Evolutionary conservation across 345 rosid genomes (phyloP), one percentile per base, ranked within the genome.

Genomic region (Euphorbia peplus): DNA sequence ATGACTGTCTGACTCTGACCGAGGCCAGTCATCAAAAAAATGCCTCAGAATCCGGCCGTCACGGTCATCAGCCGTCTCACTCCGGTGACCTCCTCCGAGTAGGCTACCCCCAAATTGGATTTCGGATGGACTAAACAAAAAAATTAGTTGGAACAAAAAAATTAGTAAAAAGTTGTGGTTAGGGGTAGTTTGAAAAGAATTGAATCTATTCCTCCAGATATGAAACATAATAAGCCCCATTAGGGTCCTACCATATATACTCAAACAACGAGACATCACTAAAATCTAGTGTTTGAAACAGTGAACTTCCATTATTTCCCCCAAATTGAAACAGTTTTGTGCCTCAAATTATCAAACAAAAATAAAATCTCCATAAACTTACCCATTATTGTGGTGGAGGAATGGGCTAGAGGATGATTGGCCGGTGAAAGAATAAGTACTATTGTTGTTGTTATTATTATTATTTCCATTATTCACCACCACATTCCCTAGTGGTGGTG

Each of bases 11-110:
- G 86, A 26, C 25, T 88, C 90, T 0, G 89, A 63, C 41, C 95
- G 74, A 1, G 98, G 97, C 96, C 95, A 93, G 66, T 93, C 97
- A 54, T 93, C 90, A 39, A 93, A 91, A 70, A 93, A 93, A 61
- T 75, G 96, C 74, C 99, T 74, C 70, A 93, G 69, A 39, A 87
- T 79, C 21, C 80, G 96, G 29, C 90, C 95, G 24, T 87, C n/a
- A 48, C 14, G 41, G 16, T 14, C 60, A 32, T 2, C 37, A 32
- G 4, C 37, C 37, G 6, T 6, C 37, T 32, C n/a, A n/a, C n/a
- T n/a, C n/a, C n/a, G n/a, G n/a, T n/a, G n/a, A n/a, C n/a, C n/a
- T n/a, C n/a, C n/a, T n/a, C n/a, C n/a, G n/a, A n/a, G n/a, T n/a
- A n/a, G n/a, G n/a, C n/a, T n/a, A n/a, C n/a, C n/a, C n/a, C n/a